A percentile compares a stretch with the other conserved stretches of the same genome.
Conservation (phyloP, 768 basidiomycete genomes). For the Lentinus tigrinus region DNA sequence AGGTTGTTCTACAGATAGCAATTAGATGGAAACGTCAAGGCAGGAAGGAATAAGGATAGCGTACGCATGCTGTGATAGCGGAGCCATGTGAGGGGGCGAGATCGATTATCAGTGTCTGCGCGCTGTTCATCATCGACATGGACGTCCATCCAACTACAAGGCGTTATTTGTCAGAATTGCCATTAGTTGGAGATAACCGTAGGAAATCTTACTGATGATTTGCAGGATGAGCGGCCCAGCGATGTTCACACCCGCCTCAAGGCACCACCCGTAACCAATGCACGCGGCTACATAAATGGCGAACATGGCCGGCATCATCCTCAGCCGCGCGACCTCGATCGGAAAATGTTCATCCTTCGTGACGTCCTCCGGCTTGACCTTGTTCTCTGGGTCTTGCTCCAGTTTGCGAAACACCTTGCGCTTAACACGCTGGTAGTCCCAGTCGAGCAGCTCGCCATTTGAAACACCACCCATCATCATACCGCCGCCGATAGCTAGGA, state of each 20-base stretch:
- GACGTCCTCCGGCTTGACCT: conserved; percentile 21
- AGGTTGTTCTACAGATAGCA: conserved; percentile 57
- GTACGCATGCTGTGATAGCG: conserved; percentile 69
- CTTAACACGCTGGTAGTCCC: conserved; percentile 53
- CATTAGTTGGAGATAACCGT: background rate
- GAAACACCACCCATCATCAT: conserved; percentile 57
- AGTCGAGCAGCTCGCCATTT: conserved; percentile 64
- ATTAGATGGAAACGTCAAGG: background rate
- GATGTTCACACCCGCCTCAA: conserved; percentile 47
- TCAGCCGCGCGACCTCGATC: conserved; percentile 58
- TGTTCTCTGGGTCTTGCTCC: conserved; percentile 23
- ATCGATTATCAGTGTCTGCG: conserved; percentile 66
- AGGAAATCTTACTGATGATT: conserved; percentile 32
- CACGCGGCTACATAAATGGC: conserved; percentile 39
- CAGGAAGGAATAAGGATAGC: conserved; percentile 25
- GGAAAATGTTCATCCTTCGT: conserved; percentile 46
- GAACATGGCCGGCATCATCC: conserved; percentile 43
- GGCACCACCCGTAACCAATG: conserved; percentile 61
- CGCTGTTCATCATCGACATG: conserved; percentile 50
- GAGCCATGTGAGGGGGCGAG: conserved; percentile 61
- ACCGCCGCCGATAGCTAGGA: conserved; percentile 73
- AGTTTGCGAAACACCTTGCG: conserved; percentile 18
- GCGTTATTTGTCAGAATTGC: background rate
- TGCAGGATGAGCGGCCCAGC: conserved; percentile 56
- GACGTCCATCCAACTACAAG: conserved; percentile 48